These are phyloP conservation scores for Aquilaria malaccensis DNA, from an alignment of 345 rosid genomes.

Conservation along the genomic window DNA sequence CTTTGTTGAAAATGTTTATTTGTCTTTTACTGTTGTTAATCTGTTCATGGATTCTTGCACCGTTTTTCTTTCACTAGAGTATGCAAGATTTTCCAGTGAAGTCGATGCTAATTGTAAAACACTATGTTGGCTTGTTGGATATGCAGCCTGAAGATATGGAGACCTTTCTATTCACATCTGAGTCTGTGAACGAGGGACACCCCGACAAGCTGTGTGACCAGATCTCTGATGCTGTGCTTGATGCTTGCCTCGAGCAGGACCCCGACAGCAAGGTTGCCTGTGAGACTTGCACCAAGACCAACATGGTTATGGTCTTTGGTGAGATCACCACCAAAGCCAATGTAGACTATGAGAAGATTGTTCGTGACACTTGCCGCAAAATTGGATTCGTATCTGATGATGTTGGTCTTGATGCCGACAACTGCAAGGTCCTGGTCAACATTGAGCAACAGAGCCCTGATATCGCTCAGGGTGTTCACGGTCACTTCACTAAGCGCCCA, in stretches of 20 bases:
- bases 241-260: constrained; percentile 9
- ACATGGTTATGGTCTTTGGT: constrained; percentile 3
- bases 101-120: no score
- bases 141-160: constrained; percentile 3
- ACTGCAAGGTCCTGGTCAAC: constrained; percentile 8
- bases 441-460: constrained; percentile 6
- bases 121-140: background rate
- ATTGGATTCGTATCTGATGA: constrained; percentile 10
- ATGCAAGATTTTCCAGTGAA: no score
- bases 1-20: no score
- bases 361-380: constrained; percentile 10
- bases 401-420: constrained; percentile 12
- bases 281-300: constrained; percentile 10
- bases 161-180: constrained; percentile 11
- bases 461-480: constrained; percentile 7
- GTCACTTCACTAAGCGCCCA: constrained; percentile 10
- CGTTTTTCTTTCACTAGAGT: no score
- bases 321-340: constrained; percentile 12
- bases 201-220: constrained; percentile 11
- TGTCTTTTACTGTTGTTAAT: no score
- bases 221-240: constrained; percentile 4
- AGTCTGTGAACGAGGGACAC: constrained; percentile 14
- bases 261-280: constrained; percentile 10
- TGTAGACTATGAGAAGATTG: constrained; percentile 12
- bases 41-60: no score